Base-by-base conservation (phyloP, 1,284 basidiomycete species). In the Pseudomicrostroma phylloplanum region DNA sequence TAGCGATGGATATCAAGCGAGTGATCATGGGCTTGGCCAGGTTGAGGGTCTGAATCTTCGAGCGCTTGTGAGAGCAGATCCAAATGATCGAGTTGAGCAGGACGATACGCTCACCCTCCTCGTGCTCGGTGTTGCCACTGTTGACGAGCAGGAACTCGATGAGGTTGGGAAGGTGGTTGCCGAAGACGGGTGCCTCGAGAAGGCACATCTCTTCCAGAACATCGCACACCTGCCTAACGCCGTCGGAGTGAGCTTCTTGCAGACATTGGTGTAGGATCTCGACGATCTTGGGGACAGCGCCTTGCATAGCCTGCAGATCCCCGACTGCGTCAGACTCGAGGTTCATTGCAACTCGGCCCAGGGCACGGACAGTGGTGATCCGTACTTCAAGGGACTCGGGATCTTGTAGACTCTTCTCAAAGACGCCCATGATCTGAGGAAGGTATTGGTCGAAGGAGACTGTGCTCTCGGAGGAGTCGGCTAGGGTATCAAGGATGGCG, bases 11-110 rank as follows among this genome's bases (percentile, higher is more conserved):
- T 84, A 99, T 89, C 55, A 99, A 86, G 39, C 90, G 89, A 73
- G 91, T 87, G 63, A 98, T 85, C 76, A 99, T 93, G 43, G 87
- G 86, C 66, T 87, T 87, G 19, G 91, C 91, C 58, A 99, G 85
- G 76, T 87, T 86, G 66, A 93, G 85, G 71, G 85, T 86, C 81
- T 96, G 92, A 48, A 99, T 87, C 81, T 94, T 96, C 66, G 89
- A 89, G 82, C 96, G 96, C 87, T 97, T 98, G 77, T 77, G 78
- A 90, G 89, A 64, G 96, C 88, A 56, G 89, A 92, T 73, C 94
- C 94, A 98, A 76, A 92, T 90, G 40, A 99, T 86, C 21, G 91
- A 90, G 78, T 97, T 98, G 63, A 98, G 85, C 26, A 90, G 88
- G 79, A 96, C 89, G 67, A 92, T 86, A 66, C 96, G 89, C 65